Evolutionary conservation across 176 grass and related monocot species (phyloP), one percentile per base, ranked within the genome.

Genomic region (Oropetium thomaeum): DNA sequence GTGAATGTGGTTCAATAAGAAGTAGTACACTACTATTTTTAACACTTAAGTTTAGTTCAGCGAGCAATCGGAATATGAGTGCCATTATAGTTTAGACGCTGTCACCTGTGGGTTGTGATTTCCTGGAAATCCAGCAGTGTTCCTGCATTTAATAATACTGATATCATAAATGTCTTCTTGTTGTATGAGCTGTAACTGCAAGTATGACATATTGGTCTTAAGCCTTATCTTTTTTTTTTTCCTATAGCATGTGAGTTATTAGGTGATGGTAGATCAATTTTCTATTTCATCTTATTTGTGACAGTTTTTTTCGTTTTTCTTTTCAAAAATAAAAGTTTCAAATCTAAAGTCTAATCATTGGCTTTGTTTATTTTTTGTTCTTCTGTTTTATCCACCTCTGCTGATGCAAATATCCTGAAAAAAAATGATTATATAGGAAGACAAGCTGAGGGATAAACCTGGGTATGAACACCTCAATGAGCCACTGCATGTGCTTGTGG

Each of bases 381-480:
- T 54, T 65, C 4, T 55, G 16, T 31, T 54, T 73, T 82, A 11
- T 48, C 7, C 47, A 19, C 35, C 34, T 22, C 19, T 51, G 44
- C 33, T 39, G 8, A 47, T 62, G 22, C 28, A 33, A 66, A 73
- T 62, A 26, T 30, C 8, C 29, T 92, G 57, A 75, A 74, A 71
- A 51, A 45, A 14, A 51, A 29, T 83, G 60, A 27, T 78, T 91
- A 22, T 69, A 17, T 69, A 99, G 96, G 96, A 99, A 86, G 92
- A 99, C 44, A 99, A 95, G 43, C 85, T 92, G 79, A 92, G 96
- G 85, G 92, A 96, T 88, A 99, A 99, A 69, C 92, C 96, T 79
- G 92, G 96, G 37, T 96, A 96, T 88, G 89, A 99, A 55, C 96
- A 99, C 81, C 87, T 99, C 22, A 99, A 99, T 58, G 96, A 99